A percentile compares a stretch with the other conserved stretches of the same genome.
These are phyloP conservation scores for Ceratopteris richardii DNA, from an alignment of 75 land plant genomes.

Conservation along the genomic window DNA sequence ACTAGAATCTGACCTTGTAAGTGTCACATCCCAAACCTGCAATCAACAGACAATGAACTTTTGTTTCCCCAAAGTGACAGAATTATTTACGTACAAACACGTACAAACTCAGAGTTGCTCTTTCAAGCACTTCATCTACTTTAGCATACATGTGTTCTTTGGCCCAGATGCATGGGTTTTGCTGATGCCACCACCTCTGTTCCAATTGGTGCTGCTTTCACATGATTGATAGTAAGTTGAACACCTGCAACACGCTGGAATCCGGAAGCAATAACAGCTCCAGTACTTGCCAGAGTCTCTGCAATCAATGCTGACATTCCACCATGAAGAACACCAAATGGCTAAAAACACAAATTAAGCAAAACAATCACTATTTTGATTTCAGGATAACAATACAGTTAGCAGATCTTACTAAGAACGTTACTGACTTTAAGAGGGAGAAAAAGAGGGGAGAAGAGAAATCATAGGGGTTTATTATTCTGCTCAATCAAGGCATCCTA, in stretches of 20 bases:
- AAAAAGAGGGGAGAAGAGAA: too few species aligned
- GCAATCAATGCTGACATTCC: constrained; percentile 67
- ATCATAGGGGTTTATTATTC: too few species aligned
- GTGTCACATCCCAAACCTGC: constrained; percentile 71
- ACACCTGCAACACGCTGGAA: constrained; percentile 57
- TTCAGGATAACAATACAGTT: too few species aligned
- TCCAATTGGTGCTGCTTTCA: constrained; percentile 46
- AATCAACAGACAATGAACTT: background rate
- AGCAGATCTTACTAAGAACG: too few species aligned
- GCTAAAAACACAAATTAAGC: constrained; percentile 24
- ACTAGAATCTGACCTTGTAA: constrained; percentile 23
- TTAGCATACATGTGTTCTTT: constrained; percentile 40
- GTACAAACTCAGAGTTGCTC: background rate
- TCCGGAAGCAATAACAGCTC: constrained; percentile 51
- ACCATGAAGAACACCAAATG: constrained; percentile 70
- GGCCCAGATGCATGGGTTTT: constrained; percentile 39
- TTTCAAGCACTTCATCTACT: background rate
- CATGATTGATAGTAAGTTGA: constrained; percentile 61
- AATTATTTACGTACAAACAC: background rate
- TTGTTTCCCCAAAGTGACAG: background rate
- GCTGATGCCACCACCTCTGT: constrained; percentile 47
- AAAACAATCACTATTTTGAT: too few species aligned
- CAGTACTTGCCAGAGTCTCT: constrained; percentile 57
- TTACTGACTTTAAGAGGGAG: too few species aligned
- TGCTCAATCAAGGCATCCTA: too few species aligned